Percentiles rank a stretch among this genome's conserved stretches.
Conservation (phyloP, 2,329 filamentous ascomycete species). For the Pseudogymnoascus sp. region DNA sequence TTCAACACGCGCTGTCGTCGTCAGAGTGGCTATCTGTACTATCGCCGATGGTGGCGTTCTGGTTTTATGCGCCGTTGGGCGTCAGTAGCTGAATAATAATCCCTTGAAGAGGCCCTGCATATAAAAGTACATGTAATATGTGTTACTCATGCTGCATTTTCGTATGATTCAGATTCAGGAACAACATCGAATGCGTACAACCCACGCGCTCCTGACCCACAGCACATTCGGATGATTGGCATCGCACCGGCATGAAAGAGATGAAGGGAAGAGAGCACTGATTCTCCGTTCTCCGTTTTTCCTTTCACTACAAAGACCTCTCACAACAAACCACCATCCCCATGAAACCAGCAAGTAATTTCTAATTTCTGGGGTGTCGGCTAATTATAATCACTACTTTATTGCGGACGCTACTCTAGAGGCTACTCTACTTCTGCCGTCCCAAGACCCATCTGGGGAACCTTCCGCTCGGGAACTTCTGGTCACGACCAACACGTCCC, state of each 20-base stretch:
- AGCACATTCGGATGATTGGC: not conserved
- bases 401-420: not conserved
- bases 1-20: not conserved
- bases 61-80: not conserved
- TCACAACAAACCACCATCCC: not conserved
- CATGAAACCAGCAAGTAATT: slow-evolving; percentile 4
- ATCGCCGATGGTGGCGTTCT: not conserved
- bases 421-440: not conserved
- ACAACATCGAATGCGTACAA: slow-evolving; percentile 1
- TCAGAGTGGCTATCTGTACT: not conserved
- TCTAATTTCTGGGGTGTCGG: slow-evolving; percentile 1
- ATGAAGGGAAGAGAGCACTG: not conserved
- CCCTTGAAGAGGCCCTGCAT: not conserved
- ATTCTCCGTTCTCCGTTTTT: not conserved
- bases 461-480: slow-evolving; percentile 1
- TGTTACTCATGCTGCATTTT: not conserved
- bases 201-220: not conserved
- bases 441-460: slow-evolving; percentile 5
- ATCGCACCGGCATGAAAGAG: not conserved
- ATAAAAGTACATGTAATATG: not conserved
- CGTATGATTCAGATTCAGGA: slow-evolving; percentile 6
- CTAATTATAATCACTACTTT: slow-evolving; percentile 7
- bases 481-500: slow-evolving; percentile 8
- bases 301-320: not conserved
- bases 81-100: not conserved